Base-by-base conservation (phyloP, 2,329 filamentous ascomycete genomes). In the Fusarium heterosporum region DNA sequence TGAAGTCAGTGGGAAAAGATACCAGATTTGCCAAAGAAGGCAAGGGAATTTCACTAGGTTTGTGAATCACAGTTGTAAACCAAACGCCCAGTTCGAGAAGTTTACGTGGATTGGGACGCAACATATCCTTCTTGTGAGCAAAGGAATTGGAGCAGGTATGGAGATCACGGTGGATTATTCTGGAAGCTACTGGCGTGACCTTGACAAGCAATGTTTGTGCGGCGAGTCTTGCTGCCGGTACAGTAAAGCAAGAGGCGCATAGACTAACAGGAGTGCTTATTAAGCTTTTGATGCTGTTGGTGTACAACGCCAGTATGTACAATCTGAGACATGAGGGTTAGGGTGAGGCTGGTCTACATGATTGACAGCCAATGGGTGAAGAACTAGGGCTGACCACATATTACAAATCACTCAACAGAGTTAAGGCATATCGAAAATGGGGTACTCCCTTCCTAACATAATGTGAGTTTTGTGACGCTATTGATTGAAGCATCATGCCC, bases 161-260 rank as follows among this genome's bases (percentile, higher is more conserved):
- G 49, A 52, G 29, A 46, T 52, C 13, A 52, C 49, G 1, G 50
- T 53, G n/a, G 40, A 53, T 28, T 53, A 45, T 6, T 28, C 50
- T 4, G 40, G 46, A 22, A 53, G 50, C 6, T 53, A 45, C 14
- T 53, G 50, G 50, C 29, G 40, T 13, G 50, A 39, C 10, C 29
- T 47, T 1, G 40, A 53, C 11, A 53, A 53, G 29, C 34, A 28
- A 13, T 53, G 50, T 13, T 22, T 46, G 1, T 53, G 50, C 22
- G 50, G 50, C 4, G 50, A 53, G 8, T 16, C 50, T n/a, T 53
- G 50, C 19, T 53, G 50, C 14, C 30, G 50, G n/a, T 53, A 53
- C 12, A 47, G 28, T n/a, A 43, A 43, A 14, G 3, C 26, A 19
- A 28, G 7, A 16, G 19, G 19, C 3, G 7, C 13, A 26, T 38